Percentiles rank a stretch among this genome's conserved stretches.
These are phyloP conservation scores for Fusarium domesticum DNA, from an alignment of 2,329 filamentous ascomycete genomes.

Conservation along the genomic window DNA sequence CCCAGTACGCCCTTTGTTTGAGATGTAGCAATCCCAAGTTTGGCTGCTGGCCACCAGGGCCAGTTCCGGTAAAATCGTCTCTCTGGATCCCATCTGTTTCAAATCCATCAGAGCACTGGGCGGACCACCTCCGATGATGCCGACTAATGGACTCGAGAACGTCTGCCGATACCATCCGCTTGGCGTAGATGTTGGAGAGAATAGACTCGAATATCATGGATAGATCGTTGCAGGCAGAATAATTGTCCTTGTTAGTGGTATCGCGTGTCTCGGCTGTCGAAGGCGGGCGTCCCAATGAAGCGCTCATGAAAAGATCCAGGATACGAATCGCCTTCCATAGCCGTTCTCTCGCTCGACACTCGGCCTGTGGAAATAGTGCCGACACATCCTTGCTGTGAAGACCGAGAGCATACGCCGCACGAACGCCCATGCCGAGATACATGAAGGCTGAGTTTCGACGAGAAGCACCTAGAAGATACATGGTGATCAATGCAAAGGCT, in stretches of 20 bases:
- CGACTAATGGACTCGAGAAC: slow-evolving; percentile 29
- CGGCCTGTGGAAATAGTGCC: slow-evolving; percentile 25
- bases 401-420: slow-evolving; percentile 37
- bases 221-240: slow-evolving; percentile 33
- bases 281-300: slow-evolving; percentile 33
- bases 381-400: slow-evolving; percentile 32
- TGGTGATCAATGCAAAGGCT: slow-evolving; percentile 35
- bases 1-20: slow-evolving; percentile 39
- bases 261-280: slow-evolving; percentile 32
- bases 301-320: slow-evolving; percentile 34
- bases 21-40: slow-evolving; percentile 31
- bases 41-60: slow-evolving; percentile 19
- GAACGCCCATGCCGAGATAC: slow-evolving; percentile 37
- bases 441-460: slow-evolving; percentile 38
- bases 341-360: slow-evolving; percentile 29
- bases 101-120: slow-evolving; percentile 18
- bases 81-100: slow-evolving; percentile 19
- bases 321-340: slow-evolving; percentile 35
- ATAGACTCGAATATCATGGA: slow-evolving; percentile 38
- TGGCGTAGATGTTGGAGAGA: slow-evolving; percentile 35
- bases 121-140: slow-evolving; percentile 24
- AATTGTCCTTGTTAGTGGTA: slow-evolving; percentile 20
- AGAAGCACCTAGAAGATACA: slow-evolving; percentile 37
- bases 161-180: slow-evolving; percentile 29
- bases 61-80: slow-evolving; percentile 16